These are phyloP conservation scores for Ceratocystis cubensis DNA, from an alignment of 2,329 filamentous ascomycete genomes.

Conservation along the genomic window DNA sequence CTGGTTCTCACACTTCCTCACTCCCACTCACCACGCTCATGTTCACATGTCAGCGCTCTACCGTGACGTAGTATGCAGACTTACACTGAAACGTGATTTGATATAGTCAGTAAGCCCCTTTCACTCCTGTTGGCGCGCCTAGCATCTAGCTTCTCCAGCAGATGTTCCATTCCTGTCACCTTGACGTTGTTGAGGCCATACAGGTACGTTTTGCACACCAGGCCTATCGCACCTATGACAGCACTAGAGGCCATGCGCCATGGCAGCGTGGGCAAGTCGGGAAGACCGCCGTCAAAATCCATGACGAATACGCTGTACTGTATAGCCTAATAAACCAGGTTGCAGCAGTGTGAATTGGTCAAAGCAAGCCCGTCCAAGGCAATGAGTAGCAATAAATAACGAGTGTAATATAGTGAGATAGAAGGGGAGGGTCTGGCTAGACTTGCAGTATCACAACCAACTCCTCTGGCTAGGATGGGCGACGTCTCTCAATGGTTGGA, in stretches of 20 bases:
- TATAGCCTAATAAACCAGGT: not conserved
- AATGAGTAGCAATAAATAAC: not conserved
- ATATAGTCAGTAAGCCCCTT: slow-evolving; percentile 67
- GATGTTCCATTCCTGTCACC: slow-evolving; percentile 60
- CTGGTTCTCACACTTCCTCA: not conserved
- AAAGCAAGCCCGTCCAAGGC: not conserved
- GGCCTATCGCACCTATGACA: slow-evolving; percentile 60
- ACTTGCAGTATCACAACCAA: not conserved
- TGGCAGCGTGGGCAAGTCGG: slow-evolving; percentile 43
- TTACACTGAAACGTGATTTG: slow-evolving; percentile 34
- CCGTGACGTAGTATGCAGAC: slow-evolving; percentile 14
- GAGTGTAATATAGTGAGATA: not conserved
- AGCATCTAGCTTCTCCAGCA: slow-evolving; percentile 63
- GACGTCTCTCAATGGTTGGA: not conserved
- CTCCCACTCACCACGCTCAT: not conserved
- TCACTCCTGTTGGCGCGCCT: slow-evolving; percentile 53
- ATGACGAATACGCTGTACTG: not conserved
- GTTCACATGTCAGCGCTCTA: not conserved
- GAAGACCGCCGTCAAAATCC: slow-evolving; percentile 17
- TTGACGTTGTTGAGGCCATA: slow-evolving; percentile 63
- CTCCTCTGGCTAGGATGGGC: not conserved
- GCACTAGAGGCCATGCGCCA: slow-evolving; percentile 64
- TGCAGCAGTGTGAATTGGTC: not conserved
- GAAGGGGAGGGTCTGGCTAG: not conserved
- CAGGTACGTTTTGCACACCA: slow-evolving; percentile 62